Conservation (phyloP, 768 basidiomycete species). For the Ramaria sp. region DNA sequence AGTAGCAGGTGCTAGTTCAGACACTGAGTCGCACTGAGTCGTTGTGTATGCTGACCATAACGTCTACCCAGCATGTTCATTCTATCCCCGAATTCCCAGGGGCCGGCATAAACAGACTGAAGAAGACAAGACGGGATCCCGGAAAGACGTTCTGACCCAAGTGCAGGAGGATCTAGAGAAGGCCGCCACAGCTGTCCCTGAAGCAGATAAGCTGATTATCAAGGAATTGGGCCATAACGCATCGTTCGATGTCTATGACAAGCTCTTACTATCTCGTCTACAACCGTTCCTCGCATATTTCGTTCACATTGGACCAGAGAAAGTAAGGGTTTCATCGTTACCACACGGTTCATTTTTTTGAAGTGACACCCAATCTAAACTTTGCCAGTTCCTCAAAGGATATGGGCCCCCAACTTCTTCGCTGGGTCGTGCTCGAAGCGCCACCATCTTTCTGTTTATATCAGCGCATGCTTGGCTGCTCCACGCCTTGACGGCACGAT, state of each 20-base stretch:
- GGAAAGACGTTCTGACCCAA: neutral
- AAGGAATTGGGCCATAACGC: neutral
- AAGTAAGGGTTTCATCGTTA: neutral
- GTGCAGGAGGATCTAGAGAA: neutral
- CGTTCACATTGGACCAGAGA: neutral
- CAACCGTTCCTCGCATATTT: neutral
- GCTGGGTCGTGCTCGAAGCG: neutral
- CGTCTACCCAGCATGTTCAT: neutral
- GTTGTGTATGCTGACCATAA: no score
- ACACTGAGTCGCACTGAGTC: no score
- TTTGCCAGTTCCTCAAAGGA: slow-evolving; percentile 3
- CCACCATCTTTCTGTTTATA: slow-evolving; percentile 1
- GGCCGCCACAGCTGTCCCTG: neutral
- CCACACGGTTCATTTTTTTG: no score
- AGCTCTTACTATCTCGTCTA: neutral
- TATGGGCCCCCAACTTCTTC: neutral
- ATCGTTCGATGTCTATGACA: neutral
- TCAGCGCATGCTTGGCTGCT: slow-evolving; percentile 2
- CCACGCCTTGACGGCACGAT: neutral
- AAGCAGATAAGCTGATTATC: neutral
- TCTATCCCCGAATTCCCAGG: neutral
- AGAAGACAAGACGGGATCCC: neutral
- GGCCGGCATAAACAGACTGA: neutral
- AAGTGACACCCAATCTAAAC: neutral
- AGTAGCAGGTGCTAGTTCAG: no score